Base-by-base conservation (phyloP, 1,284 basidiomycete species). In the Psilocybe mexicana region DNA sequence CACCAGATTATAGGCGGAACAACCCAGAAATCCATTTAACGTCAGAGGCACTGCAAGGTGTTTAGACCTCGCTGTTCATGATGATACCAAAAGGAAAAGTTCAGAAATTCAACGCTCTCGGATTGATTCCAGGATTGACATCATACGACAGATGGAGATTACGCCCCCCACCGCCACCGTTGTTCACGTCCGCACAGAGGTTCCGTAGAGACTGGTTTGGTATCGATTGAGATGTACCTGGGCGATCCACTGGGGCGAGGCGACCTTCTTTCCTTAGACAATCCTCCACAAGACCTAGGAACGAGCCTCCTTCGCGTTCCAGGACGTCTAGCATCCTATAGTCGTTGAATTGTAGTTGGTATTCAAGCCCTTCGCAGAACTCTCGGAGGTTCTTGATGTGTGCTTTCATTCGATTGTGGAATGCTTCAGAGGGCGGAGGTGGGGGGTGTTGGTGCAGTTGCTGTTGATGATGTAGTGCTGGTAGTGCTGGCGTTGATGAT, bases 291-390 rank as follows among this genome's bases (percentile, higher is more conserved):
- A 74, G 62, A 24, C 58, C 62, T 7, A 72, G 62, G 53, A 73
- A 74, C 3, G 65, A 57, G 3, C 58, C 66, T 1, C 71, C 72
- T 51, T 72, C 70, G n/a, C 60, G 57, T 46, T 72, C 71, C 12
- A 73, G 58, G 4, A 65, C 61, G 18, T 71, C 63, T 26, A 73
- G 47, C 71, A 73, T 69, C 6, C 68, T 65, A 54, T 65, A 67
- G 55, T 74, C 72, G 36, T 70, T 67, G 57, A 72, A 72, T 47
- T 74, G 71, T 1, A 71, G 62, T 43, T 73, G 69, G 26, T 71
- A 73, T 54, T 73, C 70, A 26, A 72, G 59, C 1, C 72, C 72
- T 18, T 70, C 67, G 43, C 68, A 70, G 48, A 72, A 73, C 5
- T 72, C 67, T 18, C 70, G 64, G 24, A 74, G 61, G 44, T 69